phyloP scores from a whole-genome alignment of 208 protist genomes.

The Leishmania arabica region DNA sequence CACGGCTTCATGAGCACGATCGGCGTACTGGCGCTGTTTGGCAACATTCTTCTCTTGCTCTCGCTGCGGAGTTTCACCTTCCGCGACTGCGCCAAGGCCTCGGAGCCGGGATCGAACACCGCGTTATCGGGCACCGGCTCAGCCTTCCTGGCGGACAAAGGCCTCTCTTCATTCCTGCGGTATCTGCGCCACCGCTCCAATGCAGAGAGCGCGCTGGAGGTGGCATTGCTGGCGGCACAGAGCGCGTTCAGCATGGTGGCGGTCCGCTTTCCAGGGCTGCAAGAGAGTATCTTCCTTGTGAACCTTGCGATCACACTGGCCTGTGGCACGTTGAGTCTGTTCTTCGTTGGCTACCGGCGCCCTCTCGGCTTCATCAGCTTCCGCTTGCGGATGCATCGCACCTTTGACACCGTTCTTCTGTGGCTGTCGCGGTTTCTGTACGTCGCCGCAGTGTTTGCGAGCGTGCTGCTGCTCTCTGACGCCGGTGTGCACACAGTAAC shows the following conservation, averaged over 20 bases:
- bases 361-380: constrained; percentile 37
- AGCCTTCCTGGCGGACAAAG: constrained; percentile 15
- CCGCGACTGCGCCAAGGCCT: constrained; percentile 3
- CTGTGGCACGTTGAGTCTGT: constrained; percentile 48
- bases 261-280: constrained; percentile 28
- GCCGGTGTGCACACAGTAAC: constrained; percentile 18
- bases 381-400: constrained; percentile 22
- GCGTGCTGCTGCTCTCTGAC: constrained; percentile 21
- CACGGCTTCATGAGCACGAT: constrained; percentile 50
- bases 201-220: constrained; percentile 56
- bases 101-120: background rate
- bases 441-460: constrained; percentile 29
- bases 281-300: constrained; percentile 17
- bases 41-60: constrained; percentile 52
- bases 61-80: constrained; percentile 64
- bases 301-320: constrained; percentile 51
- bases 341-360: constrained; percentile 46
- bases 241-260: constrained; percentile 36
- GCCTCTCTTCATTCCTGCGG: constrained; percentile 25
- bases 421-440: constrained; percentile 41
- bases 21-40: constrained; percentile 40
- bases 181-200: constrained; percentile 59
- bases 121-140: constrained; percentile 10
- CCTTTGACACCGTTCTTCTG: constrained; percentile 47
- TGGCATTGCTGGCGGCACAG: constrained; percentile 46